These are phyloP conservation scores for Paragyromitra xinjiangensis DNA, from an alignment of 495 filamentous ascomycete species.

Conservation along the genomic window DNA sequence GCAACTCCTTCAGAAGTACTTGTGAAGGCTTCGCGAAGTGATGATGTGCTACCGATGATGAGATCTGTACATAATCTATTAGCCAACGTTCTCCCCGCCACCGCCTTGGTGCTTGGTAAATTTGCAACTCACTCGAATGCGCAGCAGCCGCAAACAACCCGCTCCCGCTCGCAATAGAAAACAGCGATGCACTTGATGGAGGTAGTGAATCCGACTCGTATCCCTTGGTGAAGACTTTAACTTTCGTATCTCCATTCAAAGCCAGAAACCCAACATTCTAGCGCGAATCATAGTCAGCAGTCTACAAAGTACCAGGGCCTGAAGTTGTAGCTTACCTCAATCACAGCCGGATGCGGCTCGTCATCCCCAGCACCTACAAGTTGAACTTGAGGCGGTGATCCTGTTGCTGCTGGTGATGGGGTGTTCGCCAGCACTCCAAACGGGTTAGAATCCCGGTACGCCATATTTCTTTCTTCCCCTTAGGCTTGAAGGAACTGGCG, in stretches of 20 bases:
- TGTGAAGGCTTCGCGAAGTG: conserved; percentile 78
- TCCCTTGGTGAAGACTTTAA: conserved; percentile 78
- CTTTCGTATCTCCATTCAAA: conserved; percentile 78
- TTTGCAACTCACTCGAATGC: conserved; percentile 66
- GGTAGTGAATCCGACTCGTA: conserved; percentile 80
- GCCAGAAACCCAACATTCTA: conserved; percentile 85
- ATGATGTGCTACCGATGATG: conserved; percentile 76
- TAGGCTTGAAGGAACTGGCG: conserved; percentile 11
- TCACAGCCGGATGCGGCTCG: conserved; percentile 62
- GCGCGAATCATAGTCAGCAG: conserved; percentile 25
- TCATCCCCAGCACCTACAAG: conserved; percentile 45
- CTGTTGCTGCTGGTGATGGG: conserved; percentile 36
- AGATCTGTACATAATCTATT: conserved; percentile 61
- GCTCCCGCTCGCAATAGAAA: conserved; percentile 80
- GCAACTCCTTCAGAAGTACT: conserved; percentile 66
- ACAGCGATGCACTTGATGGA: conserved; percentile 80
- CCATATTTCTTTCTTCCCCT: conserved; percentile 43
- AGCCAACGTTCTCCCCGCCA: conserved; percentile 1
- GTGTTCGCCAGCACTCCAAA: conserved; percentile 47
- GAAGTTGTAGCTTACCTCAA: conserved; percentile 60
- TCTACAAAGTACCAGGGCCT: background rate
- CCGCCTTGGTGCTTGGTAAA: background rate
- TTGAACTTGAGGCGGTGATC: conserved; percentile 47
- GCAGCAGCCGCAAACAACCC: conserved; percentile 88
- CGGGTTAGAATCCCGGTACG: conserved; percentile 47